Conservation (phyloP, 495 filamentous ascomycete species). For the Neurospora terricola region DNA sequence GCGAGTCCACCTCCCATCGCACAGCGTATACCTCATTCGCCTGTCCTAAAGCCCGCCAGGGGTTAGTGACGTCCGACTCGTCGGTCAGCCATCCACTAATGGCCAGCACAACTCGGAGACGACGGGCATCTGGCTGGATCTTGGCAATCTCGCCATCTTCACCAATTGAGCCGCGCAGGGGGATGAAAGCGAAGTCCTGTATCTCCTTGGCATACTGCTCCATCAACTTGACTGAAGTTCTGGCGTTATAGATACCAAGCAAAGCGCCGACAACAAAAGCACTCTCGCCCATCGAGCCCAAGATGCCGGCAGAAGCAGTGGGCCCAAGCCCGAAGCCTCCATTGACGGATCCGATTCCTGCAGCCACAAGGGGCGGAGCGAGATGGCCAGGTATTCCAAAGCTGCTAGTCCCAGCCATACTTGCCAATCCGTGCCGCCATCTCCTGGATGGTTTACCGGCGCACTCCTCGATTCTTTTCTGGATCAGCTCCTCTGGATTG, state of each 20-base stretch:
- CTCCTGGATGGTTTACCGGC: constrained; percentile 47
- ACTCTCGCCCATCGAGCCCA: constrained; percentile 71
- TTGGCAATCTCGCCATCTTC: constrained; percentile 28
- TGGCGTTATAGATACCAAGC: constrained; percentile 82
- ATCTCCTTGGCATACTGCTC: constrained; percentile 80
- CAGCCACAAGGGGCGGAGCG: constrained; percentile 71
- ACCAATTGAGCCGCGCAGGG: constrained; percentile 42
- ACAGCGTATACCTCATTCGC: constrained; percentile 73
- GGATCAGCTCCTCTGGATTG: constrained; percentile 53
- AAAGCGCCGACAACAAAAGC: constrained; percentile 68
- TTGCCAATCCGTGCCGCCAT: constrained; percentile 59
- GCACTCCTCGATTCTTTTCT: constrained; percentile 55
- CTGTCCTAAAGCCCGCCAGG: constrained; percentile 65
- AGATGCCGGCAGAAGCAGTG: constrained; percentile 57
- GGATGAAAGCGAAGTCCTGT: constrained; percentile 80
- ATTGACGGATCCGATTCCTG: constrained; percentile 72
- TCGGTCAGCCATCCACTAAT: constrained; percentile 74
- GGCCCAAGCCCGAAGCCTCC: constrained; percentile 69
- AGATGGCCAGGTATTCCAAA: constrained; percentile 70
- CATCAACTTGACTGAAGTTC: constrained; percentile 79
- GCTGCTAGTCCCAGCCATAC: constrained; percentile 55
- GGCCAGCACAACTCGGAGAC: constrained; percentile 72
- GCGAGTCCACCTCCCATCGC: constrained; percentile 69
- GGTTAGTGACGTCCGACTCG: constrained; percentile 55
- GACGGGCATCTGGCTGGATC: constrained; percentile 37